A percentile compares a stretch with the other conserved stretches of the same genome.
These are phyloP conservation scores for Pseudogymnoascus verrucosus DNA, from an alignment of 2,329 filamentous ascomycete species.

Conservation along the genomic window DNA sequence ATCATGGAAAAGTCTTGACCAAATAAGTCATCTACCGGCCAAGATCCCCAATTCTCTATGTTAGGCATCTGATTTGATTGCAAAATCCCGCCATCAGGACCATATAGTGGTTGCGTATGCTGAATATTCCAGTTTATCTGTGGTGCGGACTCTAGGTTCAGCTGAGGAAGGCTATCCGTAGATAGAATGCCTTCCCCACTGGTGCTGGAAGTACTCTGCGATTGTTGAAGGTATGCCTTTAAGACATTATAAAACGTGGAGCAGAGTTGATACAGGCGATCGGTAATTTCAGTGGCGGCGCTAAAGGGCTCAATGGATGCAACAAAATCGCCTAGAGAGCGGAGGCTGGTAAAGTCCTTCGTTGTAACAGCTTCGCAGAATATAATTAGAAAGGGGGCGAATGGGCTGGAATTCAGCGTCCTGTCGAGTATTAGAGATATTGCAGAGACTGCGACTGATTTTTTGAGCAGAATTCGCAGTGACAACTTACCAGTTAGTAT, in stretches of 20 bases:
- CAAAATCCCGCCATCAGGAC: not conserved
- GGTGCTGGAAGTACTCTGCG: not conserved
- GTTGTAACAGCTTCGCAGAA: slow-evolving; percentile 24
- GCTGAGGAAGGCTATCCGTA: not conserved
- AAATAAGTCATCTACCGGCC: not conserved
- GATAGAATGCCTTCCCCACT: not conserved
- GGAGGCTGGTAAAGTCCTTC: slow-evolving; percentile 33
- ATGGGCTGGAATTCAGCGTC: slow-evolving; percentile 15
- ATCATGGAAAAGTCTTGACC: not conserved
- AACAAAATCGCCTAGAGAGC: slow-evolving; percentile 36
- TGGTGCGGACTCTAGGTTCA: not conserved
- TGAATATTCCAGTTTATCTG: not conserved
- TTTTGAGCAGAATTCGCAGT: not conserved
- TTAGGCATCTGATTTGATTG: not conserved
- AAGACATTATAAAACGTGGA: not conserved
- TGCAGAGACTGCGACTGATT: not conserved
- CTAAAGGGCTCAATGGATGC: slow-evolving; percentile 31
- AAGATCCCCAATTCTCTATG: not conserved
- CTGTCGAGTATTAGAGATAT: not conserved
- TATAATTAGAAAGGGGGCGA: slow-evolving; percentile 16
- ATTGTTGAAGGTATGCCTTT: not conserved
- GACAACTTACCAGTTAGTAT: slow-evolving; percentile 12
- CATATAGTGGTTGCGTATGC: not conserved
- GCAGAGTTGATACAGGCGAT: not conserved
- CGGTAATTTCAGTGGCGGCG: not conserved